Evolutionary conservation across 2,329 filamentous ascomycete species (phyloP).

Genomic region (Cadophora luteo-olivacea): DNA sequence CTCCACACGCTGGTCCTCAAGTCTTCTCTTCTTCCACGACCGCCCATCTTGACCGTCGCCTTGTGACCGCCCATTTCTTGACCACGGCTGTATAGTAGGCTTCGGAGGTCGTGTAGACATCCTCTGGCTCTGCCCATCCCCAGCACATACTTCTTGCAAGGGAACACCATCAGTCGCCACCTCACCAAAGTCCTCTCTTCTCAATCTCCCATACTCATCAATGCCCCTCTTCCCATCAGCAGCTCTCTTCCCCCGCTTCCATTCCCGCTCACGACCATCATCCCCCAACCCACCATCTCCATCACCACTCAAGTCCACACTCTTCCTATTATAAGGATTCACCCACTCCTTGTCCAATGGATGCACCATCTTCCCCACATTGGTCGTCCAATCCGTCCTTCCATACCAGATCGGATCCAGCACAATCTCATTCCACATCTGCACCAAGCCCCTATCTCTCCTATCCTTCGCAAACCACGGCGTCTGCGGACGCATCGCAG

Average conservation of each 20-base stretch:
- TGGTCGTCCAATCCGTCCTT: background rate
- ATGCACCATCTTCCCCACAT: background rate
- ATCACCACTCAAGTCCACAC: background rate
- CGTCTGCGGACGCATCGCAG: background rate
- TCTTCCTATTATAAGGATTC: background rate
- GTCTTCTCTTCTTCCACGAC: constrained; percentile 1
- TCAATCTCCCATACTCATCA: constrained; percentile 1
- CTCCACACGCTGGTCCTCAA: background rate
- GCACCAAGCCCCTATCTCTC: background rate
- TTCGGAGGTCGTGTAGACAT: too few species aligned
- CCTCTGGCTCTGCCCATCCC: background rate
- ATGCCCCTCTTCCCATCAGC: background rate
- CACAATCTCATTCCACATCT: constrained; percentile 8
- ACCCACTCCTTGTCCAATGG: background rate
- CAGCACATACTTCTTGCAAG: background rate
- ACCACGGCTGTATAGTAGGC: background rate
- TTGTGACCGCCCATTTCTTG: background rate
- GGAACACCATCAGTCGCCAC: background rate
- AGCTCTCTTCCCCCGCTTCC: background rate
- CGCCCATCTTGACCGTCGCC: background rate
- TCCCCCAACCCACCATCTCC: background rate
- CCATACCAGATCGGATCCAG: constrained; percentile 2
- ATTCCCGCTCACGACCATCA: background rate
- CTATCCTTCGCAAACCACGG: background rate
- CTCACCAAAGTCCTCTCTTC: background rate